Evolutionary conservation across 345 rosid species (phyloP).

Genomic region (Arabis hirsuta): DNA sequence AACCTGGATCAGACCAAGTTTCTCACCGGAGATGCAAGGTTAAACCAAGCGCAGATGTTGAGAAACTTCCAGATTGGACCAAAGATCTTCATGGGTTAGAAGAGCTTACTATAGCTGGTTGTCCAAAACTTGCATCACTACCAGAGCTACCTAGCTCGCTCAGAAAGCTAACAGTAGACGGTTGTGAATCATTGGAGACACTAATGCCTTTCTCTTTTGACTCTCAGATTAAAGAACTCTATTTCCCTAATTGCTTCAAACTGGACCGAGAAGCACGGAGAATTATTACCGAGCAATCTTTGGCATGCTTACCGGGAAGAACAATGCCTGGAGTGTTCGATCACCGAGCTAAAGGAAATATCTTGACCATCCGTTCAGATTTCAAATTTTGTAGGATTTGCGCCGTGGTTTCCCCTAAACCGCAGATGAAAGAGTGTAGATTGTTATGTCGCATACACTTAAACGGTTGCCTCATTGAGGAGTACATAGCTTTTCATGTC

Average conservation of each 20-base stretch:
- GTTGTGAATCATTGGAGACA: not conserved
- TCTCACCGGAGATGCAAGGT: not conserved
- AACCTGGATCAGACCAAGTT: no score
- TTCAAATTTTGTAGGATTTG: not conserved
- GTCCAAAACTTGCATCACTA: not conserved
- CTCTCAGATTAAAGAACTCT: not conserved
- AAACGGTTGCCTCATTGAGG: not conserved
- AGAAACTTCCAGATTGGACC: no score
- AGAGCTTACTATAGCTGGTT: not conserved
- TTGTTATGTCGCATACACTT: not conserved
- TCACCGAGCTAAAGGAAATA: not conserved
- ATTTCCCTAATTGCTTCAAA: not conserved
- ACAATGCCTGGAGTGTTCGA: not conserved
- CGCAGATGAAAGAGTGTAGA: not conserved
- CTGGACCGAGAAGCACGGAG: not conserved
- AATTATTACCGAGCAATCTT: not conserved
- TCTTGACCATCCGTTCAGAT: not conserved
- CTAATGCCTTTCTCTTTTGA: not conserved
- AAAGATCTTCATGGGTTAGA: no score
- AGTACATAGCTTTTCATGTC: no score
- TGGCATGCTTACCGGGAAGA: not conserved
- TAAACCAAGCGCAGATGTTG: no score
- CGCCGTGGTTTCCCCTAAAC: not conserved
- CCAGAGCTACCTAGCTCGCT: not conserved
- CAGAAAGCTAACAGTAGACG: not conserved